Evolutionary conservation across 805 yeast species (phyloP).

Genomic region (Debaryomyces hansenii): DNA sequence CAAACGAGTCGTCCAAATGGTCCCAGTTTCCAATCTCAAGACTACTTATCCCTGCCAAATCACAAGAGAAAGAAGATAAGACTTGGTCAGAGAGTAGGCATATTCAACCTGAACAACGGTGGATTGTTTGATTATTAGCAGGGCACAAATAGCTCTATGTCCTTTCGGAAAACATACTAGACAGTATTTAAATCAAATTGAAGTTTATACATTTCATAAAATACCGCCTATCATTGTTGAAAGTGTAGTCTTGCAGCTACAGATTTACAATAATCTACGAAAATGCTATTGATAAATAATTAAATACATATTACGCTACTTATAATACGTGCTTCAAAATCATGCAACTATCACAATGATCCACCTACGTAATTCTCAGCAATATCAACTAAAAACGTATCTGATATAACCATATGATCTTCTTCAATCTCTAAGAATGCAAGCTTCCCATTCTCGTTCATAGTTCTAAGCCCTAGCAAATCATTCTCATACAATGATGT

Average conservation of each 20-base stretch:
- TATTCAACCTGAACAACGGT: not conserved
- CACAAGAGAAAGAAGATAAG: not conserved
- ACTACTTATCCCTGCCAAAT: not conserved
- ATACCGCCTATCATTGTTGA: too few relatives aligned
- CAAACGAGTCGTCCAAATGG: not conserved
- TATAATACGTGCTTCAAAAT: too few relatives aligned
- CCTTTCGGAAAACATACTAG: too few relatives aligned
- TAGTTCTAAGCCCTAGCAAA: conserved; percentile 55
- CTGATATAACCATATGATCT: conserved; percentile 65
- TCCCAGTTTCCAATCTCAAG: not conserved
- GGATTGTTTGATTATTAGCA: not conserved
- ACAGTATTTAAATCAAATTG: too few relatives aligned
- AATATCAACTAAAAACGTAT: conserved; percentile 46
- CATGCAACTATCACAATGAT: not conserved
- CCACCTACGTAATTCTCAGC: conserved; percentile 45
- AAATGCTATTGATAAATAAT: too few relatives aligned
- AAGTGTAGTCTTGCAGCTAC: too few relatives aligned
- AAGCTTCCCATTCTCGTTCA: conserved; percentile 45
- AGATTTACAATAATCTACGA: too few relatives aligned
- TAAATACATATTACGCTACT: too few relatives aligned
- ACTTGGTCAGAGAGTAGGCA: not conserved
- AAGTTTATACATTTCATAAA: too few relatives aligned
- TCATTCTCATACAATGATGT: conserved; percentile 55
- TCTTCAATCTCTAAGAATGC: conserved; percentile 54
- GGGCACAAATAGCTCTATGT: too few relatives aligned